phyloP scores from a whole-genome alignment of 2,329 filamentous ascomycete genomes.

The Xylariomycetidae sp. region DNA sequence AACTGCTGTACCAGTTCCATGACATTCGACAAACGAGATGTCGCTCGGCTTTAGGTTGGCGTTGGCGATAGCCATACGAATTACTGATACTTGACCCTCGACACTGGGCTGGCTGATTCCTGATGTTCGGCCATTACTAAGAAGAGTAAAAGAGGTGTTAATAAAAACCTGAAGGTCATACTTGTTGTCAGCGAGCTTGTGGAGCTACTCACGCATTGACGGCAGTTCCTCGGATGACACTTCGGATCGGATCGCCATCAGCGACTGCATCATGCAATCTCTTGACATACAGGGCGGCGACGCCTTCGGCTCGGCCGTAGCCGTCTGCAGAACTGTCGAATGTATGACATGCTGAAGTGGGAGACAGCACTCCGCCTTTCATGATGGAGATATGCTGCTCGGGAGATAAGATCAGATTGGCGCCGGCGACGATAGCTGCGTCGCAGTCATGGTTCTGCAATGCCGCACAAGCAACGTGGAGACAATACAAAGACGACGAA shows the following conservation, averaged over 20 bases:
- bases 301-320: slow-evolving; percentile 15
- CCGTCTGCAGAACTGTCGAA: slow-evolving; percentile 16
- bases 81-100: slow-evolving; percentile 14
- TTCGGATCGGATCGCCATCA: slow-evolving; percentile 9
- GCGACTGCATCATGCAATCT: slow-evolving; percentile 5
- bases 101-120: slow-evolving; percentile 16
- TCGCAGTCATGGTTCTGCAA: slow-evolving; percentile 13
- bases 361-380: slow-evolving; percentile 14
- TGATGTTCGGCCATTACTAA: slow-evolving; percentile 16
- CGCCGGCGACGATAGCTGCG: slow-evolving; percentile 23
- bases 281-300: slow-evolving; percentile 16
- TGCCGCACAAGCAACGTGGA: slow-evolving; percentile 19
- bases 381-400: slow-evolving; percentile 10
- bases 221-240: slow-evolving; percentile 15
- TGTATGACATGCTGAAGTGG: slow-evolving; percentile 8
- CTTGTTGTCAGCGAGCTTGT: no score
- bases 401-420: slow-evolving; percentile 22
- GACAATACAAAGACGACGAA: slow-evolving; percentile 26
- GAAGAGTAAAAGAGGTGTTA: no score
- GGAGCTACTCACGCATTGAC: slow-evolving; percentile 13
- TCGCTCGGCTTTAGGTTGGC: slow-evolving; percentile 10
- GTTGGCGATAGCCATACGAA: slow-evolving; percentile 13
- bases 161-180: no score
- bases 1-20: slow-evolving; percentile 33
- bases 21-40: slow-evolving; percentile 15